Evolutionary conservation across 495 filamentous ascomycete genomes (phyloP).

Genomic region (Thermothielavioides terrestris): DNA sequence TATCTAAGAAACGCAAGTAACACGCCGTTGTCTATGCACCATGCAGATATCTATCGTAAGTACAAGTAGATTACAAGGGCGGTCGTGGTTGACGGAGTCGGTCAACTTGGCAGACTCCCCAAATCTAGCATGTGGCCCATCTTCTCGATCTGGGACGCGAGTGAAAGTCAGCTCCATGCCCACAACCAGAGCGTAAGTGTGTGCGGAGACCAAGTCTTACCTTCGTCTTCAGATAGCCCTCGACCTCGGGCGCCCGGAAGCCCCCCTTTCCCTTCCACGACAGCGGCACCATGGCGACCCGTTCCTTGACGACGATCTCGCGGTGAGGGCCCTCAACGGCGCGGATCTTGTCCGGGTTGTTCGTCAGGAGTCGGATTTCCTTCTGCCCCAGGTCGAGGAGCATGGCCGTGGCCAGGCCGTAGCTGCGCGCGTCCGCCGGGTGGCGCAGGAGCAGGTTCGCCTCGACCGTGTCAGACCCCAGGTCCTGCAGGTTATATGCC

Average conservation of each 20-base stretch:
- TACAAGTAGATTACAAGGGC: conserved; percentile 2
- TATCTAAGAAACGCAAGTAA: not conserved
- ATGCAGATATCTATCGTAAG: conserved; percentile 6
- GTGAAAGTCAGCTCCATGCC: conserved; percentile 3
- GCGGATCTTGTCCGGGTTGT: conserved; percentile 94
- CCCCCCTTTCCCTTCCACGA: conserved; percentile 84
- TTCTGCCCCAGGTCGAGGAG: conserved; percentile 71
- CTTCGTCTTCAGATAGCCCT: conserved; percentile 91
- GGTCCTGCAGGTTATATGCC: conserved; percentile 94
- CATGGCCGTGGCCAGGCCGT: conserved; percentile 92
- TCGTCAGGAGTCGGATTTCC: conserved; percentile 83
- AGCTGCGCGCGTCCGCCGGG: conserved; percentile 88
- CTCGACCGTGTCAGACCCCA: conserved; percentile 92
- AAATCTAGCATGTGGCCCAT: conserved; percentile 36
- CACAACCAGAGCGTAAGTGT: conserved; percentile 5
- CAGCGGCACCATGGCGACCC: conserved; percentile 92
- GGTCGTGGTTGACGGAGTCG: not conserved
- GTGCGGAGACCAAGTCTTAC: conserved; percentile 42
- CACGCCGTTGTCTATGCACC: not conserved
- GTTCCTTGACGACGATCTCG: conserved; percentile 78
- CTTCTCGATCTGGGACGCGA: conserved; percentile 32
- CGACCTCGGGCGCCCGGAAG: conserved; percentile 77
- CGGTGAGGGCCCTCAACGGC: conserved; percentile 86
- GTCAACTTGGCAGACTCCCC: conserved; percentile 15
- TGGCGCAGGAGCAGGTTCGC: conserved; percentile 87